Evolutionary conservation across 495 filamentous ascomycete genomes (phyloP).

Genomic region (Xylaria telfairii): DNA sequence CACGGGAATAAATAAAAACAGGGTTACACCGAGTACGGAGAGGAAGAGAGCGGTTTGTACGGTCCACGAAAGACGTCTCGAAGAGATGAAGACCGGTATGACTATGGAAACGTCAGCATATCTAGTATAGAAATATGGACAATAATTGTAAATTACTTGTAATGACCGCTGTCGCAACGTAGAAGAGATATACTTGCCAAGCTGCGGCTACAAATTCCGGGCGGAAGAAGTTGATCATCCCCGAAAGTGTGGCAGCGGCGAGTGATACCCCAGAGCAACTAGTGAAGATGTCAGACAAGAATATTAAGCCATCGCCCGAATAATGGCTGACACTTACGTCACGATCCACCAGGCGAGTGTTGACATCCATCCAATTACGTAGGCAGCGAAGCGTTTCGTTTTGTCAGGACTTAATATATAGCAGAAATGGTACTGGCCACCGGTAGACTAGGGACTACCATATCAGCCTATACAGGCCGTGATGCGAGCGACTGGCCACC

Average conservation of each 20-base stretch:
- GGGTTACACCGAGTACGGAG: conserved; percentile 13
- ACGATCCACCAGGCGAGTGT: conserved; percentile 48
- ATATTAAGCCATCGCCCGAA: not conserved
- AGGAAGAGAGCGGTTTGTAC: not conserved
- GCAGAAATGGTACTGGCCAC: conserved; percentile 46
- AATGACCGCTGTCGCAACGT: conserved; percentile 23
- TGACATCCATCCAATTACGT: conserved; percentile 45
- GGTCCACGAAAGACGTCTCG: not conserved
- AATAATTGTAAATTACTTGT: not conserved
- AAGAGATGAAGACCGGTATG: not conserved
- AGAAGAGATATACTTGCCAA: conserved; percentile 42
- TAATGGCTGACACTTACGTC: conserved; percentile 32
- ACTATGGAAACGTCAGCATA: not conserved
- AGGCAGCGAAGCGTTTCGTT: conserved; percentile 35
- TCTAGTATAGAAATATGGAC: not conserved
- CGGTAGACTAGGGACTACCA: conserved; percentile 45
- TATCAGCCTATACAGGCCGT: conserved; percentile 35
- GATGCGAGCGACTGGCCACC: conserved; percentile 23
- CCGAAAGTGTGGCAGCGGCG: conserved; percentile 22
- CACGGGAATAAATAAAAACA: conserved; percentile 5
- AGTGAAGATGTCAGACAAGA: not conserved
- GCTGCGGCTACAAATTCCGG: conserved; percentile 31
- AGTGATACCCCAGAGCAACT: conserved; percentile 27
- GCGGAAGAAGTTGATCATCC: conserved; percentile 34
- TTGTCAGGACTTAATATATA: conserved; percentile 38